These are phyloP conservation scores for Kingdonia uniflora DNA, from an alignment of 164 flowering plant species.

Conservation along the genomic window DNA sequence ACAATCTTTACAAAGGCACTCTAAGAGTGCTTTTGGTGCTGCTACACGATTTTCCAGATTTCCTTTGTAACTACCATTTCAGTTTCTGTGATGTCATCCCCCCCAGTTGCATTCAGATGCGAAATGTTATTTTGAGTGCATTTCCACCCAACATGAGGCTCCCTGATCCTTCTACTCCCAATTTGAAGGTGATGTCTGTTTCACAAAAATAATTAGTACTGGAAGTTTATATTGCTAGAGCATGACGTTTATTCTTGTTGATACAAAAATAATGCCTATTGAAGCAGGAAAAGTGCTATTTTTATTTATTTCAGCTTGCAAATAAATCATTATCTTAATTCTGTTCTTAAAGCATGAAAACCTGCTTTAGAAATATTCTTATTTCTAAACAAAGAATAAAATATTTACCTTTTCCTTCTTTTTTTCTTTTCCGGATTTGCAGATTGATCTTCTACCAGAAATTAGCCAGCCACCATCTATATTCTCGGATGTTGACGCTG, in stretches of 20 bases:
- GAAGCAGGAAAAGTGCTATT: too few relatives aligned
- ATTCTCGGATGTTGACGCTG: conserved; percentile 89
- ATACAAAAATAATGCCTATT: too few relatives aligned
- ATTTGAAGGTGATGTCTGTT: conserved; percentile 55
- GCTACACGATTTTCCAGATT: conserved; percentile 98
- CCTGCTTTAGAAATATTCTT: too few relatives aligned
- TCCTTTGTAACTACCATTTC: conserved; percentile 94
- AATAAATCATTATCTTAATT: too few relatives aligned
- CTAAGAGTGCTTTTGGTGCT: conserved; percentile 84
- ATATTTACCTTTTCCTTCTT: too few relatives aligned
- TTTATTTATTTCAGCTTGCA: too few relatives aligned
- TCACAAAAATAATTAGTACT: not conserved
- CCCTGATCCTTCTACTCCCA: conserved; percentile 97
- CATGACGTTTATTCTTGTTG: too few relatives aligned
- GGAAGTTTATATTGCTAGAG: too few relatives aligned
- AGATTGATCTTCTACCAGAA: conserved; percentile 94
- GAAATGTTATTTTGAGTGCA: conserved; percentile 95
- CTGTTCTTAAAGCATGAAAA: too few relatives aligned
- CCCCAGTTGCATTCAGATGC: conserved; percentile 97
- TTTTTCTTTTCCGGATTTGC: conserved; percentile 6
- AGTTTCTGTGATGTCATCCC: conserved; percentile 99
- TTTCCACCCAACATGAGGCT: conserved; percentile 97
- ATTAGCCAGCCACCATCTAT: conserved; percentile 74
- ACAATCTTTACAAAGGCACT: conserved; percentile 85
- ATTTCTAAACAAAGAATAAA: too few relatives aligned